Base-by-base conservation (phyloP, 495 filamentous ascomycete species). In the Annulohypoxylon moriforme region DNA sequence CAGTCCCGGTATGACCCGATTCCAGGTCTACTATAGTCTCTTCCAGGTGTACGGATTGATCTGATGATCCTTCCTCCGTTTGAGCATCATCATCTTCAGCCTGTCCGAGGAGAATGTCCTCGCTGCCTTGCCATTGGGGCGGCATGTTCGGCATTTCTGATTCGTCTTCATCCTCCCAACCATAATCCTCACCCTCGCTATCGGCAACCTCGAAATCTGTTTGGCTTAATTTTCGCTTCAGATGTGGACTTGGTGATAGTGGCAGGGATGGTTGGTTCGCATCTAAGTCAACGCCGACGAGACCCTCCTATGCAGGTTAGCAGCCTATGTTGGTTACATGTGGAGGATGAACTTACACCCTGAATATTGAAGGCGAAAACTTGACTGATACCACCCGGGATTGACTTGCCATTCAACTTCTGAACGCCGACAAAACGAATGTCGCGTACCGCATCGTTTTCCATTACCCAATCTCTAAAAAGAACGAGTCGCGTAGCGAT, bases 401-500 rank as follows among this genome's bases (percentile, higher is more conserved):
- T 67, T 0, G 44, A 36, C 68, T 81, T 83, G 3, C 83, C 81
- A 66, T 83, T 79, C 24, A 80, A 58, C 71, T 85, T 86, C 69
- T 86, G 81, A 22, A 84, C 73, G 18, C 77, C 82, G 40, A 76
- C 76, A 56, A 85, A 79, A 57, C 74, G 79, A n/a, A 80, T 62
- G 18, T 75, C 70, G 13, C 68, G 75, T 8, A 78, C 58, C n/a
- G 71, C 64, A 29, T 73, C 64, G 18, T 57, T 72, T 58, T 69
- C 68, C 40, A 74, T 69, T 40, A 73, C 59, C 83, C 86, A 89
- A 81, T 94, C 92, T 56, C 89, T 82, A 77, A 92, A 95, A 46
- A 96, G 72, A 33, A 89, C 88, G 59, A 96, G 79, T 42, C 91
- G 81, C 52, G 86, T 90, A 68, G 85, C 86, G 3, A 96, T 80